phyloP scores from a whole-genome alignment of 768 basidiomycete species.

The Auricularia sp. region DNA sequence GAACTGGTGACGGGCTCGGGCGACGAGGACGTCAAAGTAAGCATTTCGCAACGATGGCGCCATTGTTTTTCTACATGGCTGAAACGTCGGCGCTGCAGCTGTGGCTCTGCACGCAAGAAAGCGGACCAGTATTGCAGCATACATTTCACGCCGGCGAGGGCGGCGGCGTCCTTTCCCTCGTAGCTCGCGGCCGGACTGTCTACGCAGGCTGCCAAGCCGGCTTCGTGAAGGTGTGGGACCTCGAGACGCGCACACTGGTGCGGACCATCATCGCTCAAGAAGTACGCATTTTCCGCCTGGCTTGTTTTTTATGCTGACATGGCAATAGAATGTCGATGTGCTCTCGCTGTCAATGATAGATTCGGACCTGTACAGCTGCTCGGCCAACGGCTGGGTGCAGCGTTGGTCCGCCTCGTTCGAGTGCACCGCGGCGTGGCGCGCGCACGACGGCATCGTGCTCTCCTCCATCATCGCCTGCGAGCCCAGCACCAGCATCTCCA shows the following conservation, averaged over 20 bases:
- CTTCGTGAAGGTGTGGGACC: conserved; percentile 80
- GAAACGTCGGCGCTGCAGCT: conserved; percentile 30
- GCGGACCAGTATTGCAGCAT: conserved; percentile 41
- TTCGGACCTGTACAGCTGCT: conserved; percentile 39
- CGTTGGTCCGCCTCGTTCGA: conserved; percentile 81
- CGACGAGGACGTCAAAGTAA: conserved; percentile 80
- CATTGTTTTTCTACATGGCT: neutral
- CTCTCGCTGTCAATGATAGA: conserved; percentile 67
- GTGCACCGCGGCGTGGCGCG: conserved; percentile 73
- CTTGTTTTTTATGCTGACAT: neutral
- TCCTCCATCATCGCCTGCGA: conserved; percentile 54
- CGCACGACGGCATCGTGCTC: conserved; percentile 72
- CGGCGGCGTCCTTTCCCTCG: conserved; percentile 67
- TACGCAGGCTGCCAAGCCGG: conserved; percentile 95
- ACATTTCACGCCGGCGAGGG: conserved; percentile 67
- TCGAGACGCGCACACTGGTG: conserved; percentile 81
- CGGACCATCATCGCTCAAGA: conserved; percentile 82
- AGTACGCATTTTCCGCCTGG: conserved; percentile 27
- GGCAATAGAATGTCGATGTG: conserved; percentile 60
- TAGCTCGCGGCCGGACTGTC: conserved; percentile 64
- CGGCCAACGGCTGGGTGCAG: conserved; percentile 55
- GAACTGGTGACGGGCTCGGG: conserved; percentile 81
- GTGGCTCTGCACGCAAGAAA: conserved; percentile 46
- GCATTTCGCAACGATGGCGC: conserved; percentile 4
- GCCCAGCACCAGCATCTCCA: neutral